Evolutionary conservation across 192 early-diverging fungal genomes (phyloP).

Genomic region (Pilaira anomala): DNA sequence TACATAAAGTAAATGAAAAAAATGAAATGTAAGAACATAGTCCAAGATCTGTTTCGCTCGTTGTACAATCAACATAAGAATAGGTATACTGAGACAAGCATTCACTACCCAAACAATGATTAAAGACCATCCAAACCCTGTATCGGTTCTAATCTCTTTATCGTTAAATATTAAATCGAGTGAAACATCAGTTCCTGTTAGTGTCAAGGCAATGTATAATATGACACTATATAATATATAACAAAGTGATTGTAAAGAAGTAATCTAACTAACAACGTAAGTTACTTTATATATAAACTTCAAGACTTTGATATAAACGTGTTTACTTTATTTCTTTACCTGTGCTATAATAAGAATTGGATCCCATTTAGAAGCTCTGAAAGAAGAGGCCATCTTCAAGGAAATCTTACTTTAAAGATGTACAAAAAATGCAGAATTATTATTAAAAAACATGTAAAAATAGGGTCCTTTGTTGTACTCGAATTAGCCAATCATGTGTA

Average conservation of each 20-base stretch:
- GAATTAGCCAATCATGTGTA: too few relatives aligned
- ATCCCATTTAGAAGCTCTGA: constrained; percentile 47
- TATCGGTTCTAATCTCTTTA: constrained; percentile 56
- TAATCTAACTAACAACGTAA: constrained; percentile 42
- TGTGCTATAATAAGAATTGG: constrained; percentile 48
- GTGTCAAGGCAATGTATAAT: constrained; percentile 46
- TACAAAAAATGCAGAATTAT: too few relatives aligned
- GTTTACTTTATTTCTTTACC: constrained; percentile 31
- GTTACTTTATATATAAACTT: not conserved
- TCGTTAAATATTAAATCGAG: constrained; percentile 67
- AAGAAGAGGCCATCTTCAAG: constrained; percentile 29
- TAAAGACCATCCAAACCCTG: constrained; percentile 66
- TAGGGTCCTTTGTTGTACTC: too few relatives aligned
- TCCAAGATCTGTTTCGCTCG: constrained; percentile 74
- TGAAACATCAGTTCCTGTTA: constrained; percentile 62
- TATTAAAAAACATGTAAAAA: too few relatives aligned
- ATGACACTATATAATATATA: constrained; percentile 56
- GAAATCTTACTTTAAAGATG: too few relatives aligned
- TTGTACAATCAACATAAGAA: constrained; percentile 65
- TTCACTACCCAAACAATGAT: constrained; percentile 64
- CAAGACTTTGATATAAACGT: not conserved
- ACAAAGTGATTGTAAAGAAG: constrained; percentile 54
- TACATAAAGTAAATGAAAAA: constrained; percentile 61
- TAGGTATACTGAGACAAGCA: constrained; percentile 46
- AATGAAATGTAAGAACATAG: constrained; percentile 70